phyloP scores from a whole-genome alignment of 1,139 yeast genomes.

The Zygosaccharomyces sapae region DNA sequence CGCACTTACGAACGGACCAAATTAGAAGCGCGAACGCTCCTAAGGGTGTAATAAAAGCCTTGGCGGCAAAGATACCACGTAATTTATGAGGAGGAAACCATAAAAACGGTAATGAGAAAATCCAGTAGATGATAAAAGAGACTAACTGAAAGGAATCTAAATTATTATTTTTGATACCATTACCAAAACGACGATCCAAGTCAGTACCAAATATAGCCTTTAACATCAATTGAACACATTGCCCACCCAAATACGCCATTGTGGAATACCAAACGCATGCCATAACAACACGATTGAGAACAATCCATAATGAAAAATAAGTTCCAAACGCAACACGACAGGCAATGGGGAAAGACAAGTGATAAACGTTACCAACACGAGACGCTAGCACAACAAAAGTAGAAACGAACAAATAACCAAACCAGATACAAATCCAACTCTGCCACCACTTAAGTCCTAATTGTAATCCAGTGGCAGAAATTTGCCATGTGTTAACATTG shows the following conservation, averaged over 20 bases:
- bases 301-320: conserved; percentile 76
- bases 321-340: conserved; percentile 71
- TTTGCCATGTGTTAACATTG: conserved; percentile 86
- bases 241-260: conserved; percentile 77
- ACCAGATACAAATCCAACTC: conserved; percentile 80
- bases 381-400: conserved; percentile 60
- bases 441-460: conserved; percentile 84
- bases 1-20: conserved; percentile 61
- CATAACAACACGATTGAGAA: conserved; percentile 74
- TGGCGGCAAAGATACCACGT: conserved; percentile 73
- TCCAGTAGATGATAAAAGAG: conserved; percentile 73
- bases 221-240: conserved; percentile 70
- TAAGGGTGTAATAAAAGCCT: conserved; percentile 68
- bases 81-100: conserved; percentile 80
- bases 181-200: conserved; percentile 45
- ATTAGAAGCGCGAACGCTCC: conserved; percentile 75
- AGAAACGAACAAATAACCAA: conserved; percentile 62
- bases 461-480: conserved; percentile 74
- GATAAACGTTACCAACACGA: conserved; percentile 69
- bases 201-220: conserved; percentile 62
- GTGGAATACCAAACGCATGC: conserved; percentile 83
- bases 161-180: conserved; percentile 45
- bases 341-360: conserved; percentile 72
- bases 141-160: conserved; percentile 65
- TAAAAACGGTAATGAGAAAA: conserved; percentile 66